Evolutionary conservation across 495 filamentous ascomycete genomes (phyloP), one percentile per base, ranked within the genome.

Genomic region (Annulohypoxylon nitens): DNA sequence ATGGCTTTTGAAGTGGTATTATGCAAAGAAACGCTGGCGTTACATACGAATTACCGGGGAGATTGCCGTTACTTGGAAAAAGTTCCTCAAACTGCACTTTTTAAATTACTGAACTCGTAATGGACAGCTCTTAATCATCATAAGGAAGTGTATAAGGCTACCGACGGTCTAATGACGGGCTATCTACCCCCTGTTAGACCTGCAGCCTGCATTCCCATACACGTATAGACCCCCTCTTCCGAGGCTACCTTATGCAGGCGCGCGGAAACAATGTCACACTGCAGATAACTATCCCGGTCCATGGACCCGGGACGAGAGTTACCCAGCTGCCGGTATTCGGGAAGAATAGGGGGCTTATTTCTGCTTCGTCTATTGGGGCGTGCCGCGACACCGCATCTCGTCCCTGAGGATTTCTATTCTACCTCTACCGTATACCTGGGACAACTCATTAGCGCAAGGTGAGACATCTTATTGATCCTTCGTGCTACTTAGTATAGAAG

Each of bases 201-300:
- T 59, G 39, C 36, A 36, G 25, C 45, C 26, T 50, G 26, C 11
- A 37, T 63, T 50, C 16, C 45, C 36, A 33, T 36, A 36, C 59
- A n/a, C 26, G 59, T 36, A 48, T 36, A 20, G 23, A 37, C 36
- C 12, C 36, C 62, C 62, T 57, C 39, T 47, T 8, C 51, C 50
- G 39, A 34, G 37, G 37, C 11, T 55, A 50, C 23, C 7, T 25
- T 57, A 58, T 67, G 53, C 54, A 33, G 34, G 36, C 18, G 30
- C 50, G 41, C n/a, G 26, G 39, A 54, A 58, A 16, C 36, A 58
- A 59, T 59, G 64, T 59, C 64, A 50, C 63, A 67, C 64, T 67
- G 64, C 64, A 67, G 64, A 25, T 26, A 59, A 59, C 16, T 16
- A 59, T 20, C 64, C 64, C 53, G 48, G 53, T 16, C 53, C 53